Conservation (phyloP, 2,329 filamentous ascomycete species). For the Calonectria pteridis region DNA sequence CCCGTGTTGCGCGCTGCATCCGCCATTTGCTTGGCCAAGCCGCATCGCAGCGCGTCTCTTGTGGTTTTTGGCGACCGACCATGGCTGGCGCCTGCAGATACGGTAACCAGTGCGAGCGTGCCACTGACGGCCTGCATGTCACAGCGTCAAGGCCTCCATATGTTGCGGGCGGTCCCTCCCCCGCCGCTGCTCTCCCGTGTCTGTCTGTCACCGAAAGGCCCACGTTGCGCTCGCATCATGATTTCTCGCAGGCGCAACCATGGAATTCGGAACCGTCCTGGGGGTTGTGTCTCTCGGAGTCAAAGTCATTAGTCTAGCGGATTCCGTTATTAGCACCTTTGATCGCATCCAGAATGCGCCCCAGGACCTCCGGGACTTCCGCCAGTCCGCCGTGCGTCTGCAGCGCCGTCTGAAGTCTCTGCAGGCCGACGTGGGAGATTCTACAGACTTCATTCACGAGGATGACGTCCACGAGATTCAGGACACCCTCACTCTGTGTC, state of each 20-base stretch:
- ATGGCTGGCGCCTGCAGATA: not conserved
- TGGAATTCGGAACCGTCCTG: slow-evolving; percentile 16
- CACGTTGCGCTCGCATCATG: slow-evolving; percentile 14
- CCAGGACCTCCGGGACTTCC: slow-evolving; percentile 25
- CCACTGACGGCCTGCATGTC: not conserved
- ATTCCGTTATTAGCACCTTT: slow-evolving; percentile 22
- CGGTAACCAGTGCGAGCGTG: slow-evolving; percentile 6
- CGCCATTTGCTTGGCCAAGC: not conserved
- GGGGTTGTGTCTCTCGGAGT: slow-evolving; percentile 16
- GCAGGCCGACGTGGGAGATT: not conserved
- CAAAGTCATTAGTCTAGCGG: slow-evolving; percentile 19
- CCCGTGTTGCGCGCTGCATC: slow-evolving; percentile 8
- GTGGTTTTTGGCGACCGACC: not conserved
- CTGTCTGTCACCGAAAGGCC: not conserved
- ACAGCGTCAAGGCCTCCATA: not conserved
- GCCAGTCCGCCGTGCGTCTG: slow-evolving; percentile 17
- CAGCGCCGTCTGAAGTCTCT: slow-evolving; percentile 23
- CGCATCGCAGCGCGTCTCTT: not conserved
- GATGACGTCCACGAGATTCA: not conserved
- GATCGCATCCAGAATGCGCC: slow-evolving; percentile 26
- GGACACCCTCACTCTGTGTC: not conserved
- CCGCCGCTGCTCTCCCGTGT: not conserved
- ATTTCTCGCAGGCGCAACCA: not conserved
- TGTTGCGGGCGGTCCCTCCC: not conserved
- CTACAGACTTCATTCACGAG: not conserved